phyloP scores from a whole-genome alignment of 257 asterid species.

The Ophiorrhiza pumila region DNA sequence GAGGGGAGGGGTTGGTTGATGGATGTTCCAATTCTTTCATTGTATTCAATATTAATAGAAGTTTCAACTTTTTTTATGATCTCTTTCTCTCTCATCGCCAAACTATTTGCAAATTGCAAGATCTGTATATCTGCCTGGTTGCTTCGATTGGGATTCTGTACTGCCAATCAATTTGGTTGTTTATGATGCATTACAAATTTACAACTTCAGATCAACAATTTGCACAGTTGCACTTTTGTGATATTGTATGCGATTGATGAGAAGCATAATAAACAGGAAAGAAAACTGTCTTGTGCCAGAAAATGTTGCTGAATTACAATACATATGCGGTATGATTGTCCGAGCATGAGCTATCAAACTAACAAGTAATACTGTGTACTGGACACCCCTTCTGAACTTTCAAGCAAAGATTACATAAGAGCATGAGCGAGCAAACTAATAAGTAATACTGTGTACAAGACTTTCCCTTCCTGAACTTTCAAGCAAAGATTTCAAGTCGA shows the following conservation, averaged over 20 bases:
- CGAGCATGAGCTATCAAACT: no score
- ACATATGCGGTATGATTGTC: no score
- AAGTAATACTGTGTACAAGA: not conserved
- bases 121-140: not conserved
- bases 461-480: not conserved
- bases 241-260: no score
- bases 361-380: not conserved
- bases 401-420: not conserved
- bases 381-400: not conserved
- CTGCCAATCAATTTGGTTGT: not conserved
- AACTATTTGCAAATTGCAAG: no score
- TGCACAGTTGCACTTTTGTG: no score
- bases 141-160: not conserved
- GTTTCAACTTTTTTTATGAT: slow-evolving; percentile 24
- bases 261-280: not conserved
- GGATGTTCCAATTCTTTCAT: slow-evolving; percentile 41
- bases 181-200: not conserved
- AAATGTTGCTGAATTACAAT: not conserved
- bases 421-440: no score
- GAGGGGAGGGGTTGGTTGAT: slow-evolving; percentile 37
- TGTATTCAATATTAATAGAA: slow-evolving; percentile 35
- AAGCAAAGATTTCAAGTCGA: slow-evolving; percentile 2
- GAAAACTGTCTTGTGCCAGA: not conserved
- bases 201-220: not conserved
- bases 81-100: no score